These are phyloP conservation scores for Galeopsis tetrahit DNA, from an alignment of 257 asterid genomes.

Conservation along the genomic window DNA sequence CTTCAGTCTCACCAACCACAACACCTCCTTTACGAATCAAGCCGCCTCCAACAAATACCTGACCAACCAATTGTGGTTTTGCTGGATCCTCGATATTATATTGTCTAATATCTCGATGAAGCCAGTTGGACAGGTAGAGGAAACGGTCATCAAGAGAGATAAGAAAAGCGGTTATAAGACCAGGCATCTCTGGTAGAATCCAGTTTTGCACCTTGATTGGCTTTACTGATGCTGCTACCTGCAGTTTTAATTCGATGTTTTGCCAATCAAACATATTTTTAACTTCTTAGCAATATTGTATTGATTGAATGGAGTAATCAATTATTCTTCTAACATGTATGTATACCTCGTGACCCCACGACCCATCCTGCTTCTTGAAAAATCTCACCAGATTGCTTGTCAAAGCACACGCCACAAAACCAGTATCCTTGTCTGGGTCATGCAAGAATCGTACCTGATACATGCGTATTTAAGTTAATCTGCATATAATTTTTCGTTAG, in stretches of 20 bases:
- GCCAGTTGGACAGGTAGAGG: conserved; percentile 82
- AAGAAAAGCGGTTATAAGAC: conserved; percentile 77
- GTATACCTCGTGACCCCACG: conserved; percentile 92
- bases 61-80: conserved; percentile 73
- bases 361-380: conserved; percentile 73
- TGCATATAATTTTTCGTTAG: too few relatives aligned
- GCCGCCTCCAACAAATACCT: conserved; percentile 90
- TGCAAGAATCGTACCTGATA: conserved; percentile 83
- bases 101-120: conserved; percentile 92
- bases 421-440: conserved; percentile 82
- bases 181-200: conserved; percentile 89
- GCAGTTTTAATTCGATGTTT: conserved; percentile 29
- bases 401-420: conserved; percentile 89
- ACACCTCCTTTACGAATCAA: conserved; percentile 60
- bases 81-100: conserved; percentile 80
- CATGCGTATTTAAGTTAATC: not conserved
- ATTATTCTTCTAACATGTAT: too few relatives aligned
- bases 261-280: not conserved
- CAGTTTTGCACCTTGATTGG: conserved; percentile 78
- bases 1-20: conserved; percentile 73
- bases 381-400: conserved; percentile 85
- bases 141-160: conserved; percentile 79
- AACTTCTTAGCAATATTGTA: not conserved
- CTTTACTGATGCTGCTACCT: conserved; percentile 65
- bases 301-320: not conserved